These are phyloP conservation scores for Chenopodium berlandieri DNA, from an alignment of 148 eudicot species.

Conservation along the genomic window DNA sequence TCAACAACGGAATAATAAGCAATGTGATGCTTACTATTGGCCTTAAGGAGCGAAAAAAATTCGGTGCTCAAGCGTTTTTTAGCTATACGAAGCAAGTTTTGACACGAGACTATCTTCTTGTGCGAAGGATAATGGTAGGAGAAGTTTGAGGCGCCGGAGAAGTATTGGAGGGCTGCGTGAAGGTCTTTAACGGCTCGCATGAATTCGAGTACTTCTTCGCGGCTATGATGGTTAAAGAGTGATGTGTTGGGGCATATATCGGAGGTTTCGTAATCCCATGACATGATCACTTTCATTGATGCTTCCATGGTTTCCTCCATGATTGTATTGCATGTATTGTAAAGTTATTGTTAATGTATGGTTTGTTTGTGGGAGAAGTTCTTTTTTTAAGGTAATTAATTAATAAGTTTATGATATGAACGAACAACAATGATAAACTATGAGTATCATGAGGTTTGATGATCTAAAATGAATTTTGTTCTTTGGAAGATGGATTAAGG, in stretches of 20 bases:
- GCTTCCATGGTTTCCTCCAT: conserved; percentile 50
- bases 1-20: neutral
- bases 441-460: neutral
- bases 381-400: neutral
- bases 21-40: conserved; percentile 20
- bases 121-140: conserved; percentile 24
- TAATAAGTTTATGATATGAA: neutral
- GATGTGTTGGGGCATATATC: conserved; percentile 27
- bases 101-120: conserved; percentile 40
- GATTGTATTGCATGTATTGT: neutral
- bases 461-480: neutral
- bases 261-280: conserved; percentile 43
- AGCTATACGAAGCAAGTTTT: conserved; percentile 49
- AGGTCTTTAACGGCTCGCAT: conserved; percentile 43
- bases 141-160: conserved; percentile 23
- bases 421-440: no score
- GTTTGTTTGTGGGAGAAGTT: neutral
- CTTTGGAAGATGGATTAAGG: neutral
- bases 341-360: neutral
- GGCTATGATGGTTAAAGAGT: conserved; percentile 38
- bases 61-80: conserved; percentile 66
- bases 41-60: conserved; percentile 47
- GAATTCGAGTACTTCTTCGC: conserved; percentile 44
- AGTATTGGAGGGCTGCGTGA: conserved; percentile 44
- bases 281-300: conserved; percentile 44